phyloP scores from a whole-genome alignment of 257 asterid species.

The Pogostemon cablin region DNA sequence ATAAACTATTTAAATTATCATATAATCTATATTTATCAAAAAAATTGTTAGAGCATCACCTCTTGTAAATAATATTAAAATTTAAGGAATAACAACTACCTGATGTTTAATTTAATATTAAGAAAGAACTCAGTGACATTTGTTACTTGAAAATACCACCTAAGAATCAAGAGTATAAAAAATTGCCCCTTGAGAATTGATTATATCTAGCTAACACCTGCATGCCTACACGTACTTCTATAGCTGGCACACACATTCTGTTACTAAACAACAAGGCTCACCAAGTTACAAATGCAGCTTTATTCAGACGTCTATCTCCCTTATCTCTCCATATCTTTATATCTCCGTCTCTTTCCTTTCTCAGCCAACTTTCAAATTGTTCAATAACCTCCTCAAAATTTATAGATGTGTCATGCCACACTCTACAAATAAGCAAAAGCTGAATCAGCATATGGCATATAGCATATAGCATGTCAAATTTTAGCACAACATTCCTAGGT shows the following conservation, averaged over 20 bases:
- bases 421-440: constrained; percentile 49
- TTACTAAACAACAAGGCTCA: constrained; percentile 37
- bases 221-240: not conserved
- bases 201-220: not conserved
- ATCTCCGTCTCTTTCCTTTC: constrained; percentile 50
- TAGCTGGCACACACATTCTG: not conserved
- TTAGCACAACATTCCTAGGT: not conserved
- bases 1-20: not conserved
- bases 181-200: not conserved
- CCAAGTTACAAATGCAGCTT: constrained; percentile 97
- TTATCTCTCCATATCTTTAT: constrained; percentile 48
- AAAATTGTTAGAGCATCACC: not conserved
- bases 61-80: not conserved
- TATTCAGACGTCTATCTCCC: constrained; percentile 54
- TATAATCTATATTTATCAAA: not conserved
- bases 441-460: constrained; percentile 21
- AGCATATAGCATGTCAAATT: not conserved
- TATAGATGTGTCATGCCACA: constrained; percentile 97
- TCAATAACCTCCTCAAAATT: constrained; percentile 71
- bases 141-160: not conserved
- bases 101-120: not conserved
- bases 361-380: constrained; percentile 87
- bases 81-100: not conserved
- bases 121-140: not conserved
- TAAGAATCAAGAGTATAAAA: too few relatives aligned